These are phyloP conservation scores for Coemansia guatemalensis DNA, from an alignment of 192 early-diverging fungal species.

Conservation along the genomic window DNA sequence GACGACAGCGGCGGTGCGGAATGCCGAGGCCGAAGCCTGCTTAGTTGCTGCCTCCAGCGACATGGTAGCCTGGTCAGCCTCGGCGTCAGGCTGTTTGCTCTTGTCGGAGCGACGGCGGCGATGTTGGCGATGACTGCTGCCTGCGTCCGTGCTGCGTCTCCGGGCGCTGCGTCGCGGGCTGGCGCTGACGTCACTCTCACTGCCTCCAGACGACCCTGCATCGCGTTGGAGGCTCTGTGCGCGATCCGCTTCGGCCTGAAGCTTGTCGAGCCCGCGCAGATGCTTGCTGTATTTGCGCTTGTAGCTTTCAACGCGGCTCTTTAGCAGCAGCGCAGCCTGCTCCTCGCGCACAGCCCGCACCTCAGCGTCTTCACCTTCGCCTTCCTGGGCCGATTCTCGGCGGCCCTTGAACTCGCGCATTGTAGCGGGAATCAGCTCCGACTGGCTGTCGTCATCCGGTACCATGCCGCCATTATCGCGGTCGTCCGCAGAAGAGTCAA, in stretches of 20 bases:
- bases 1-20: constrained; percentile 30
- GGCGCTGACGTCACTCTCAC: constrained; percentile 6
- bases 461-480: not conserved
- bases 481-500: not conserved
- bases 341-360: constrained; percentile 18
- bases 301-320: constrained; percentile 35
- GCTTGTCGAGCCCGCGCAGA: constrained; percentile 14
- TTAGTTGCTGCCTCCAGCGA: constrained; percentile 30
- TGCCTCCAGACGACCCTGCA: constrained; percentile 4
- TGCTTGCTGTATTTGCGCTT: constrained; percentile 41
- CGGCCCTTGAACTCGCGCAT: too few species aligned
- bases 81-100: constrained; percentile 4
- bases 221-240: not conserved
- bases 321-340: constrained; percentile 26
- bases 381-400: not conserved
- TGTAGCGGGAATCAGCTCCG: too few species aligned
- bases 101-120: constrained; percentile 1
- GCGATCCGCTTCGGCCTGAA: not conserved
- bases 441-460: too few species aligned
- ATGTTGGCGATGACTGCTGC: not conserved
- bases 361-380: constrained; percentile 19
- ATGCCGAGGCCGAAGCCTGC: constrained; percentile 34
- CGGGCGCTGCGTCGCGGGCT: constrained; percentile 3
- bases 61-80: constrained; percentile 20
- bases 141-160: constrained; percentile 4